Base-by-base conservation (phyloP, 2,329 filamentous ascomycete species). In the Capronia coronata region DNA sequence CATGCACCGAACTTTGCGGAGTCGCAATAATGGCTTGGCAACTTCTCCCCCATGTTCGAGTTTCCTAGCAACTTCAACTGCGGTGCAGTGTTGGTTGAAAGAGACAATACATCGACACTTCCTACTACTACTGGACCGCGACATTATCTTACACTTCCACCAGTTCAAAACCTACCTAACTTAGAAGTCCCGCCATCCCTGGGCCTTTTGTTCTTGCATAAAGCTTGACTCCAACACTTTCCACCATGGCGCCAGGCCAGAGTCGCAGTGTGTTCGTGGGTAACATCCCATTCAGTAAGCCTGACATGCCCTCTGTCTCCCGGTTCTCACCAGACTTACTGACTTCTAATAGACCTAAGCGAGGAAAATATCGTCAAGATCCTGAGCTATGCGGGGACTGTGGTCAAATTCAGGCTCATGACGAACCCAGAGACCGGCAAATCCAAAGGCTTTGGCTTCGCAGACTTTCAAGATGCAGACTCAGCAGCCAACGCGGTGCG, bases 291-390 rank as follows among this genome's bases (percentile, higher is more conserved):
- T 66, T 79, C 77, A 61, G 87, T 70, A 84, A 83, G 65, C 84
- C 81, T n/a, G 10, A 83, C 84, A 70, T 58, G 70, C 62, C 19
- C 34, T 19, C 35, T 25, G 16, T 14, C 18, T 39, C 30, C 14
- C 27, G 9, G 14, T 18, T n/a, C 18, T 21, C 11, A 13, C 9
- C 11, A 34, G 19, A 13, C 29, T 25, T 30, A 49, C 57, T 58
- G 41, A 58, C 49, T 6, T 10, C 22, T 29, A 50, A n/a, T 63
- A 95, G 90, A 91, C 56, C 82, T 96, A 58, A 94, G 89, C 23
- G 93, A 98, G 71, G 90, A 97, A 67, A 87, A 95, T 67, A 95
- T 98, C 62, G 85, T 84, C 65, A 87, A 96, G 61, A 94, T 94
- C 54, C 94, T 97, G 68, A 87, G 83, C 65, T 85, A 86, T 57